Base-by-base conservation (phyloP, 2,329 filamentous ascomycete genomes). In the Fusarium globosum region DNA sequence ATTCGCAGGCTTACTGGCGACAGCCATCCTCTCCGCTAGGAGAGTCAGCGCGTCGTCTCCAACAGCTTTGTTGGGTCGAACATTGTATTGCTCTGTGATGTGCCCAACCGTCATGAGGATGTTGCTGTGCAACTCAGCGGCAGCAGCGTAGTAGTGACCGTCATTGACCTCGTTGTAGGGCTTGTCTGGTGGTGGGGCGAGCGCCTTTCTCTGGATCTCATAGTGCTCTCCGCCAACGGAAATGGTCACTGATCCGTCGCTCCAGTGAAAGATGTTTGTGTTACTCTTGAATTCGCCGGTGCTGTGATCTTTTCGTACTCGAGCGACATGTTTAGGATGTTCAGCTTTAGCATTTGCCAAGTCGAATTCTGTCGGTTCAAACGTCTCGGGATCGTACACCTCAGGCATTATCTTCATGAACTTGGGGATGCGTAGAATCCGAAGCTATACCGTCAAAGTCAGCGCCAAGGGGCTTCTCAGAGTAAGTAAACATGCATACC, bases 221-320 rank as follows among this genome's bases (percentile, higher is more conserved):
- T 92, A 95, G 77, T 95, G 93, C 72, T 91, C 90, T 67, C 90
- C 90, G 20, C 93, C 93, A 30, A 95, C 86, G n/a, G 92, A 89
- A 30, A 96, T 85, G 16, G 93, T 95, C 21, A 94, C 84, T 8
- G 92, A 94, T 35, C 93, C 93, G 78, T 96, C 93, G 69, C 91
- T 94, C 93, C 93, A 96, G 75, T 89, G 89, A 78, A 94, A 89
- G 36, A 96, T 84, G 71, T 91, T 88, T 6, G 93, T 89, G 79
- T 96, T 96, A 78, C 93, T 95, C 79, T 93, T 89, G 18, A 95
- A 85, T 69, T 90, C 85, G 55, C 88, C 87, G 3, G 90, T 92
- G n/a, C 86, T 87, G 15, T 90, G 86, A 65, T 94, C 91, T 77
- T 88, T 89, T 61, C 92, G 90, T 82, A 91, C 94, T 69, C 93